Evolutionary conservation across 1,139 yeast genomes (phyloP), one percentile per base, ranked within the genome.

Genomic region (Pichia sp.): DNA sequence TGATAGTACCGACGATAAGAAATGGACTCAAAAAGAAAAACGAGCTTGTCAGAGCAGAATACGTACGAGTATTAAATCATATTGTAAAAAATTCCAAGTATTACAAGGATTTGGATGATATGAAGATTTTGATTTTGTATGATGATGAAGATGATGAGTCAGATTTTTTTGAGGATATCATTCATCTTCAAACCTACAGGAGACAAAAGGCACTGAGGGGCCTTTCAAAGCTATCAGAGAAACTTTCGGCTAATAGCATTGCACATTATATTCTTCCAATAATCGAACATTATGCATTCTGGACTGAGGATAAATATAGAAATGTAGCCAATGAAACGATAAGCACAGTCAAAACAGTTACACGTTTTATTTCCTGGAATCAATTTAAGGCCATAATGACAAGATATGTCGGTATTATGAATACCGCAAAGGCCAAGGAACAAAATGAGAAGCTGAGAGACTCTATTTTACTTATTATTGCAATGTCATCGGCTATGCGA

Each of bases 241-340:
- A 62, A 22, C 61, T 89, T 12, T 62, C 72, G 3, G 77, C 76
- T 31, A 65, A 69, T 31, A 80, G 79, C 50, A 77, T 89, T 42
- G 72, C 95, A 0, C 93, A 85, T 54, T 88, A 82, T 56, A 58
- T 93, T 40, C 63, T 93, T 44, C 97, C 98, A 3, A 73, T 89
- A 46, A 69, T 88, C 49, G 98, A 91, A 63, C 79, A 77, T 48
- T 86, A 80, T 61, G 82, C 80, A 1, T 68, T 69, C 46, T 68
- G 77, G 58, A 56, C 67, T 7, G 80, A 74, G 34, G 84, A 77
- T 23, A 86, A 79, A 45, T 68, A 74, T 42, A 75, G 85, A 56
- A 80, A 81, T 51, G 65, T 89, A 47, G 76, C 89, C 12, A 78
- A 81, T 54, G 96, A 85, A 51, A 72, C 95, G 0, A 66, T 84